Evolutionary conservation across 176 grass and related monocot genomes (phyloP).

Genomic region (bread wheat (Triticum aestivum)): DNA sequence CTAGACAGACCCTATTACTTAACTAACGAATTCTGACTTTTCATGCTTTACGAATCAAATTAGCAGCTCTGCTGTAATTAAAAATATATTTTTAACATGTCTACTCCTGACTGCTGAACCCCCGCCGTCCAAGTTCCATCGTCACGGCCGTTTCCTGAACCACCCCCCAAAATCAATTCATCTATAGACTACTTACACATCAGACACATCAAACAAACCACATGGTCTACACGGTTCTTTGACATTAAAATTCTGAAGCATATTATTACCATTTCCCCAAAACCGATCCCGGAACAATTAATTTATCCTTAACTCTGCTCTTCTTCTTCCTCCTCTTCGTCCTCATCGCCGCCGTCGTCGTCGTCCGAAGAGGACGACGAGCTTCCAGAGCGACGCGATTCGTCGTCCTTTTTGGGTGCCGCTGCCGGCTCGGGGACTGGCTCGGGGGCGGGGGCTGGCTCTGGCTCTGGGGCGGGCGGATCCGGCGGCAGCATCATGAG

Average conservation of each 20-base stretch:
- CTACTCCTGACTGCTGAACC: background rate
- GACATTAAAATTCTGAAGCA: background rate
- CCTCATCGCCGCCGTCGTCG: background rate
- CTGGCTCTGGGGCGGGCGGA: slow-evolving; percentile 7
- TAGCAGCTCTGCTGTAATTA: background rate
- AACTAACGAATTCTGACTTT: background rate
- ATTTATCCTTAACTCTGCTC: slow-evolving; percentile 12
- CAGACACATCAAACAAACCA: slow-evolving; percentile 12
- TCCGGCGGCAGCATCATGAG: slow-evolving; percentile 44
- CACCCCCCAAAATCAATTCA: background rate
- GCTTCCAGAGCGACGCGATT: background rate
- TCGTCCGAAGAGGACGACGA: slow-evolving; percentile 34
- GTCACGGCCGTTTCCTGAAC: background rate
- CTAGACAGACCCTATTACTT: no score
- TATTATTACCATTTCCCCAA: background rate
- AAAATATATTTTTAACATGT: background rate
- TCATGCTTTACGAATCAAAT: background rate
- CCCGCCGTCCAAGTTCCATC: slow-evolving; percentile 22
- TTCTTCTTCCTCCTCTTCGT: slow-evolving; percentile 16
- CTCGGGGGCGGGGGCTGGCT: background rate
- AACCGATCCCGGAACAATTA: background rate
- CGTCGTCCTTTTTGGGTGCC: background rate
- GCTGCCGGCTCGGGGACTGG: background rate
- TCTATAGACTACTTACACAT: background rate
- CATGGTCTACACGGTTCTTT: background rate